Evolutionary conservation across 352 stramenopile genomes (phyloP).

Genomic region (Phytopythium mirpurense): DNA sequence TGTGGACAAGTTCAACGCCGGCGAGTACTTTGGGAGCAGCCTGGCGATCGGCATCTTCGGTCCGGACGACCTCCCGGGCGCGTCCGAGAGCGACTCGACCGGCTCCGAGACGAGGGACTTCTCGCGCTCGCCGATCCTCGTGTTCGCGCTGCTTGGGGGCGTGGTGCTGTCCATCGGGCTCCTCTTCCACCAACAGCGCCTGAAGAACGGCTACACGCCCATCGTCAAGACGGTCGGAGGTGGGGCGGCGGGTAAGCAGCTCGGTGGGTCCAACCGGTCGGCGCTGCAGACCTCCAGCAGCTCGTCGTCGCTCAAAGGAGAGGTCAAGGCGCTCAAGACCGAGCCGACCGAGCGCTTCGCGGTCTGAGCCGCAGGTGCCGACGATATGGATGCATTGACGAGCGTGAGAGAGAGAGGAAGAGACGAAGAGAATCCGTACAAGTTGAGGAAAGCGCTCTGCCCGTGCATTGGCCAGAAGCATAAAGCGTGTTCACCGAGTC

Average conservation of each 20-base stretch:
- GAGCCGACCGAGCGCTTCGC: conserved; percentile 64
- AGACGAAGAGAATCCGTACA: no score
- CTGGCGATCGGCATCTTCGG: conserved; percentile 63
- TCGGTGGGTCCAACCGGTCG: conserved; percentile 8
- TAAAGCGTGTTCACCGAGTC: no score
- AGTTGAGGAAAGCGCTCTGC: no score
- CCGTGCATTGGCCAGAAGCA: no score
- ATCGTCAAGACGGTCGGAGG: conserved; percentile 31
- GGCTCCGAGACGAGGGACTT: conserved; percentile 19
- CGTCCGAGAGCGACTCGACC: conserved; percentile 24
- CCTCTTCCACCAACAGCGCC: conserved; percentile 43
- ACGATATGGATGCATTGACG: neutral
- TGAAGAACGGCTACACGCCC: conserved; percentile 60
- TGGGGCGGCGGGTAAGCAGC: conserved; percentile 24
- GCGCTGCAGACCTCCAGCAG: conserved; percentile 24
- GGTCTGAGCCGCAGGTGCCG: conserved; percentile 23
- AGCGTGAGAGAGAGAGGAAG: neutral
- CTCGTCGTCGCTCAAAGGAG: conserved; percentile 14
- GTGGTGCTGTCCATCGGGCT: conserved; percentile 41
- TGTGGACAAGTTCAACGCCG: conserved; percentile 42
- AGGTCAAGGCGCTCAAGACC: conserved; percentile 45
- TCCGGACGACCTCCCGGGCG: conserved; percentile 25
- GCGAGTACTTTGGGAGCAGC: conserved; percentile 58
- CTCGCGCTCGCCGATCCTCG: conserved; percentile 22
- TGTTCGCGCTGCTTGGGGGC: conserved; percentile 40